Percentiles rank a stretch among this genome's conserved stretches.
phyloP scores from a whole-genome alignment of 345 rosid genomes.

The Noccaea caerulescens region DNA sequence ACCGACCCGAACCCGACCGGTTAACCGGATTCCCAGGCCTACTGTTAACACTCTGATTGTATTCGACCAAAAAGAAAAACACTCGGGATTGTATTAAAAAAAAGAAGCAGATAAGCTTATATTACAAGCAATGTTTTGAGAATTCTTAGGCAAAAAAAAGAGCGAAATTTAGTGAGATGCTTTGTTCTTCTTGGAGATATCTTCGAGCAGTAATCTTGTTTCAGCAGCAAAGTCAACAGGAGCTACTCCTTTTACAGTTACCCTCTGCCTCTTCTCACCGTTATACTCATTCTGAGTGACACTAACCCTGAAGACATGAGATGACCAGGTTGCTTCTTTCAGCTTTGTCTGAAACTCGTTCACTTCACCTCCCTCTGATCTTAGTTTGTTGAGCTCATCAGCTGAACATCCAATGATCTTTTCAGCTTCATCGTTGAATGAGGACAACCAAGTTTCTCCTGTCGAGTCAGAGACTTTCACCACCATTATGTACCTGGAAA shows the following conservation, averaged over 20 bases:
- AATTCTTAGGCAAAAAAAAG: slow-evolving; percentile 3
- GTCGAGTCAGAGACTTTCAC: slow-evolving; percentile 70
- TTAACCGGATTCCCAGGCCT: too few relatives aligned
- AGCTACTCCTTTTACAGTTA: slow-evolving; percentile 69
- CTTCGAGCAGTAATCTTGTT: slow-evolving; percentile 69
- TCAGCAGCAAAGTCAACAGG: slow-evolving; percentile 83
- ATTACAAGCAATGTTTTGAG: slow-evolving; percentile 25
- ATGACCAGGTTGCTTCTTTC: slow-evolving; percentile 84
- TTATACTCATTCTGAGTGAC: slow-evolving; percentile 80
- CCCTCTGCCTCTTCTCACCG: slow-evolving; percentile 86
- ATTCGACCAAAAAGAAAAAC: too few relatives aligned
- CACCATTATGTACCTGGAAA: slow-evolving; percentile 73
- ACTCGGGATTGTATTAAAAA: too few relatives aligned
- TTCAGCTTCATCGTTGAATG: slow-evolving; percentile 86
- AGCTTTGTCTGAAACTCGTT: slow-evolving; percentile 61
- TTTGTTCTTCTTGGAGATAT: slow-evolving; percentile 64
- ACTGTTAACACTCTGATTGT: neutral
- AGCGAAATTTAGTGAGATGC: slow-evolving; percentile 36
- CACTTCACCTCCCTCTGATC: slow-evolving; percentile 62
- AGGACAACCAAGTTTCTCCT: slow-evolving; percentile 79
- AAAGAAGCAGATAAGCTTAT: slow-evolving; percentile 1
- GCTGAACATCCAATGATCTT: slow-evolving; percentile 76
- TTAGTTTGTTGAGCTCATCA: slow-evolving; percentile 76
- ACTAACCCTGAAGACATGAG: slow-evolving; percentile 72
- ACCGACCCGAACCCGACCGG: too few relatives aligned